These are phyloP conservation scores for Miscanthus lutarioriparius DNA, from an alignment of 176 grass and related monocot genomes.

Conservation along the genomic window DNA sequence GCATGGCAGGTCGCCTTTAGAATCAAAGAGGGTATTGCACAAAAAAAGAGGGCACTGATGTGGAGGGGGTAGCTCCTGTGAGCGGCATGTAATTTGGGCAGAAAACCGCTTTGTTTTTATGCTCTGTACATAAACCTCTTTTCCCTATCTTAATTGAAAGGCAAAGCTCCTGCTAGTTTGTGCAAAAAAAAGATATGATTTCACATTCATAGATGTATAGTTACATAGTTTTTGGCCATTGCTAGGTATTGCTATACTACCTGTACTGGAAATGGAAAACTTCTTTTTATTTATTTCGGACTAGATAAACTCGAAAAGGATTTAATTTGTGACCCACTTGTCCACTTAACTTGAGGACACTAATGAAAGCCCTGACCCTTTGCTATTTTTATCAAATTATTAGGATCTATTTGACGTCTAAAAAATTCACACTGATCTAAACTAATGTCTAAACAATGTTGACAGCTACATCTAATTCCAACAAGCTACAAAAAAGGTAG, in stretches of 20 bases:
- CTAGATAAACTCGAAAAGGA: background rate
- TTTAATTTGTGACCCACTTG: background rate
- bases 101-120: too few relatives aligned
- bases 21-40: too few relatives aligned
- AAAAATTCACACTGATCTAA: background rate
- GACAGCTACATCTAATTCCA: background rate
- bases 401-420: background rate
- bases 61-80: too few relatives aligned
- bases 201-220: background rate
- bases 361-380: background rate
- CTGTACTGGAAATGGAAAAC: background rate
- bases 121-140: too few relatives aligned
- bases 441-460: background rate
- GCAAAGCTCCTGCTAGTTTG: too few relatives aligned
- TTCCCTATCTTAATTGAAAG: too few relatives aligned
- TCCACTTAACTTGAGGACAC: constrained; percentile 1
- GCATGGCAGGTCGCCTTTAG: too few relatives aligned
- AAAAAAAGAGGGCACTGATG: too few relatives aligned
- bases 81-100: too few relatives aligned
- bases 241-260: background rate
- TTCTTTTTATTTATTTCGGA: constrained; percentile 12
- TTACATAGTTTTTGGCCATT: constrained; percentile 1
- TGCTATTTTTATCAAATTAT: constrained; percentile 2
- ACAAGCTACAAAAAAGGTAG: constrained; percentile 13
- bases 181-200: background rate